Evolutionary conservation across 2,329 filamentous ascomycete species (phyloP).

Genomic region (Clathrospora elynae): DNA sequence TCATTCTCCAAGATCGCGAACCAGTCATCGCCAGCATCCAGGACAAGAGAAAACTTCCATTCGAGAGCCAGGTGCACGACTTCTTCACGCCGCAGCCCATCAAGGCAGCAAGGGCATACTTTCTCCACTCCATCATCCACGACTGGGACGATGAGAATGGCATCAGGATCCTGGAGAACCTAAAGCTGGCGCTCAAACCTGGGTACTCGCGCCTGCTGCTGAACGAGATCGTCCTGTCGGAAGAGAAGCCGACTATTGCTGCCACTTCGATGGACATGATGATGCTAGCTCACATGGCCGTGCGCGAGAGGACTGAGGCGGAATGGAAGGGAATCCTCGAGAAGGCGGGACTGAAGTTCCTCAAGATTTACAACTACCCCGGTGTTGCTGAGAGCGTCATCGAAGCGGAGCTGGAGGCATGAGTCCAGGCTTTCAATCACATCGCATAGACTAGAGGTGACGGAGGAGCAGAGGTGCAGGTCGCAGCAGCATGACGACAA

Average conservation of each 20-base stretch:
- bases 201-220: constrained; percentile 24
- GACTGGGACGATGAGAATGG: constrained; percentile 28
- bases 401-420: constrained; percentile 18
- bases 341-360: constrained; percentile 13
- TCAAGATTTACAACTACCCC: constrained; percentile 16
- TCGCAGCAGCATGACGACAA: no score
- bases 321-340: constrained; percentile 15
- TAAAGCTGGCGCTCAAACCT: constrained; percentile 19
- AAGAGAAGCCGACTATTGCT: constrained; percentile 12
- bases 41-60: constrained; percentile 38
- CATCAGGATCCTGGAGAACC: constrained; percentile 22
- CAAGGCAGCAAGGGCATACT: constrained; percentile 45
- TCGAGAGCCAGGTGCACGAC: constrained; percentile 46
- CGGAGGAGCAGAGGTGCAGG: no score
- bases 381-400: constrained; percentile 25
- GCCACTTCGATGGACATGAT: constrained; percentile 23
- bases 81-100: constrained; percentile 56
- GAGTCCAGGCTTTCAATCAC: no score
- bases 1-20: constrained; percentile 58
- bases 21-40: constrained; percentile 37
- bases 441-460: no score
- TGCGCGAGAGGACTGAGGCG: constrained; percentile 15
- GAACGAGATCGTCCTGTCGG: constrained; percentile 21
- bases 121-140: constrained; percentile 28
- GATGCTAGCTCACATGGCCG: constrained; percentile 18